Base-by-base conservation (phyloP, 345 rosid genomes). In the Conringia planisiliqua region DNA sequence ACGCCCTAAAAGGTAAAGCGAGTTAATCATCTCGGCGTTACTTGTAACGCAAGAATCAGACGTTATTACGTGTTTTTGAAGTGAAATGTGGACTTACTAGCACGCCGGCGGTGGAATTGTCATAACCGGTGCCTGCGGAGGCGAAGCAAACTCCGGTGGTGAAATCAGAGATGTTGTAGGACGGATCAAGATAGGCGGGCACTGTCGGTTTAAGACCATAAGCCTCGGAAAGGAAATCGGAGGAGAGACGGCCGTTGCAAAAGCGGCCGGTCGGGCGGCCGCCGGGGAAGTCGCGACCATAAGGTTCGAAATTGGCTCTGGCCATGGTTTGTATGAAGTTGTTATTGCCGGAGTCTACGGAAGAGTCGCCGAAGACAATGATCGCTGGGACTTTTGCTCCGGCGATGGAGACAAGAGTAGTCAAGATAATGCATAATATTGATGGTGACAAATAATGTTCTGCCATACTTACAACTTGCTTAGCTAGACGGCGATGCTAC, bases 351-450 rank as follows among this genome's bases (percentile, higher is more conserved):
- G 89, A 80, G 52, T 88, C 90, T 4, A 86, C 89, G 9, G 89
- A 79, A 10, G 93, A 88, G 78, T 86, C 93, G 12, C 90, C 90
- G 29, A 88, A 88, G 75, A 85, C 90, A 17, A 88, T 85, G 57
- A 85, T 52, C 38, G 89, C 90, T 14, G 90, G 87, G 40, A 83
- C 78, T 66, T 78, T 75, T 24, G 83, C 86, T 32, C 70, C 68
- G 47, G 79, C 26, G 27, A 54, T 18, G 32, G 64, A 64, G 68
- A 80, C 16, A 58, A 67, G 33, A 44, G 68, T 48, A 32, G 70
- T 65, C 18, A 71, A 51, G 18, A 73, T 43, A 29, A 68, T 73
- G 61, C 65, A 67, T 61, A 68, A 18, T 51, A 35, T 42, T 52
- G 48, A 36, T 51, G 66, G 47, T 39, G 73, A 32, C 12, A 51